A percentile compares a stretch with the other conserved stretches of the same genome.
Conservation (phyloP, 1,139 yeast genomes). For the Magnusiomyces sp. region DNA sequence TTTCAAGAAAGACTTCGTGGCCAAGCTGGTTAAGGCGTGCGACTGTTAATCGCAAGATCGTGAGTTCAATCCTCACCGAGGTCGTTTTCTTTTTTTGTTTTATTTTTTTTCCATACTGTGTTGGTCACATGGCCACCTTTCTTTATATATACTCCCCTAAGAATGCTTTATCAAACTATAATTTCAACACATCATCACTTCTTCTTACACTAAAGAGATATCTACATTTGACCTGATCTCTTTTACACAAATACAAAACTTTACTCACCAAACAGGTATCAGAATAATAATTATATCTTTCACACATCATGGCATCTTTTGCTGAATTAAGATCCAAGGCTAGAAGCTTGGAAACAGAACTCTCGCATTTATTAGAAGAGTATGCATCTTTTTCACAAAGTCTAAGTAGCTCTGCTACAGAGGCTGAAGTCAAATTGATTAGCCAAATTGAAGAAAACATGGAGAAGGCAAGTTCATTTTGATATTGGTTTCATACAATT, state of each 20-base stretch:
- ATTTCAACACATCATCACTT: too few relatives aligned
- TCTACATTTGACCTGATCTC: neutral
- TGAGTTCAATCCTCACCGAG: too few relatives aligned
- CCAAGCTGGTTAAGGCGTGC: slow-evolving; percentile 55
- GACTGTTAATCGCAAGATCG: slow-evolving; percentile 54
- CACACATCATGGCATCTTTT: slow-evolving; percentile 27
- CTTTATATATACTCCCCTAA: too few relatives aligned
- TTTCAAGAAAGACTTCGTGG: slow-evolving; percentile 40
- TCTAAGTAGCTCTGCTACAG: slow-evolving; percentile 40
- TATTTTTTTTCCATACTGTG: too few relatives aligned
- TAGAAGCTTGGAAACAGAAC: slow-evolving; percentile 48
- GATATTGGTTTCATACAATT: neutral
- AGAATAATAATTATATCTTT: neutral
- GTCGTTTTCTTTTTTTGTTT: slow-evolving; percentile 41
- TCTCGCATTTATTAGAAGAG: slow-evolving; percentile 42
- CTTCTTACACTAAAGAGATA: neutral
- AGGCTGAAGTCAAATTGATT: slow-evolving; percentile 41
- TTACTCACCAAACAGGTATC: neutral
- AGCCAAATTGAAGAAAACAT: slow-evolving; percentile 38
- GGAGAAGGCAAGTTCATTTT: slow-evolving; percentile 21
- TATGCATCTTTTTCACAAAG: slow-evolving; percentile 48
- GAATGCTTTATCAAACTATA: too few relatives aligned
- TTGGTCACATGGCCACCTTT: too few relatives aligned
- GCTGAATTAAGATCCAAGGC: slow-evolving; percentile 48
- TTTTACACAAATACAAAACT: neutral